Evolutionary conservation across 371 early-diverging fungal genomes (phyloP), one percentile per base, ranked within the genome.

Genomic region (Mucor velutinosus): DNA sequence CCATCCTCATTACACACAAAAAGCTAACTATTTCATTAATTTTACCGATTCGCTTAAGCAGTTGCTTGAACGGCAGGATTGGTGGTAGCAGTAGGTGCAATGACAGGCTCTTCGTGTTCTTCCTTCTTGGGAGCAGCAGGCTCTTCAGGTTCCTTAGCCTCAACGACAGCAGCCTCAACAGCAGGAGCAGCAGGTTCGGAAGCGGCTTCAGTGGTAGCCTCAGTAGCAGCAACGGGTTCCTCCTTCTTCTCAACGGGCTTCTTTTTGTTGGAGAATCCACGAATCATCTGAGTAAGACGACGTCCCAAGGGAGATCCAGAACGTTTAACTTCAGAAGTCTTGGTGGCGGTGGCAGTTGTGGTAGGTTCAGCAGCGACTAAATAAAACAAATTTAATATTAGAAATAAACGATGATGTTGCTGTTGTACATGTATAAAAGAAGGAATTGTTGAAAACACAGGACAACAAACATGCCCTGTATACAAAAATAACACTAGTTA

Each of bases 241-340:
- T 71, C n/a, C 64, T 75, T 70, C 72, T 70, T 71, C n/a, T 60
- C 60, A 64, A 62, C 41, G 19, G 66, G 37, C 59, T 69, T 66
- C 67, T 75, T 73, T 41, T 75, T 81, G 64, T 60, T 63, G 51
- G 71, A 66, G 60, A 76, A 66, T 15, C 66, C 65, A 39, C 79
- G 77, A 56, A 79, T 66, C 35, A 79, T 70, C 63, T 79, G 77
- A 32, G 82, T 79, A 51, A 82, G 56, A 69, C 79, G 75, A 70
- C 82, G 82, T 15, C 82, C 75, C 43, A 81, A 69, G 56, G 75
- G 78, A 19, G 77, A 73, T 14, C 73, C 67, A 60, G 81, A 29
- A 51, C 74, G 78, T 55, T 78, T 70, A 35, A 59, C 60, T 59
- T 67, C 67, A 33, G 60, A 21, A n/a, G 61, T 56, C 58, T 63